Evolutionary conservation across 2,329 filamentous ascomycete species (phyloP).

Genomic region (Fusarium penzigii): DNA sequence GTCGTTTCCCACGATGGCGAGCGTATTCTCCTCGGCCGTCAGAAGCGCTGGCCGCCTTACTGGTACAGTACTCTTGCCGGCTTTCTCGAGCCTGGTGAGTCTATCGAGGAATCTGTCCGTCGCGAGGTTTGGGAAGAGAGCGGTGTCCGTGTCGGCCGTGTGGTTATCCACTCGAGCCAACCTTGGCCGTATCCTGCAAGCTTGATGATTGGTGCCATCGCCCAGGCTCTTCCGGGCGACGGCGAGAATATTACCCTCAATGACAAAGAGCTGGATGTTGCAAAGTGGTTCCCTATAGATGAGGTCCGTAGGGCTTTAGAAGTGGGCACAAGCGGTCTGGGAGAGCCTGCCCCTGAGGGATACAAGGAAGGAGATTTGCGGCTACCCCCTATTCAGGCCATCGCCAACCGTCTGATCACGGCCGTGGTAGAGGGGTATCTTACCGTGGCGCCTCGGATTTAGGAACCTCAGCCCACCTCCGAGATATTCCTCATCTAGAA

Average conservation of each 20-base stretch:
- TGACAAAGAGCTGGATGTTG: conserved; percentile 88
- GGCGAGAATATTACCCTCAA: conserved; percentile 84
- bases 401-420: conserved; percentile 84
- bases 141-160: conserved; percentile 73
- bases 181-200: conserved; percentile 87
- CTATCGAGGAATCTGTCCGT: conserved; percentile 79
- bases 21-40: conserved; percentile 79
- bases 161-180: conserved; percentile 81
- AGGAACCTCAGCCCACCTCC: neutral
- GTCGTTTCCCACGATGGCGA: conserved; percentile 80
- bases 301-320: conserved; percentile 76
- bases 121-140: conserved; percentile 87
- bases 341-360: conserved; percentile 61
- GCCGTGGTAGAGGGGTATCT: conserved; percentile 79
- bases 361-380: conserved; percentile 78
- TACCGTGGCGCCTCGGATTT: conserved; percentile 55
- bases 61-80: conserved; percentile 91
- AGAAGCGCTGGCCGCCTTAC: conserved; percentile 77
- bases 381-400: conserved; percentile 82
- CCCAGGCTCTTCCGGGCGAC: conserved; percentile 69
- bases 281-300: conserved; percentile 82
- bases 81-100: conserved; percentile 84
- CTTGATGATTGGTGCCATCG: conserved; percentile 85
- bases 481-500: neutral
- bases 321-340: conserved; percentile 65